phyloP scores from a whole-genome alignment of 2,329 filamentous ascomycete species.

The Canariomyces notabilis region DNA sequence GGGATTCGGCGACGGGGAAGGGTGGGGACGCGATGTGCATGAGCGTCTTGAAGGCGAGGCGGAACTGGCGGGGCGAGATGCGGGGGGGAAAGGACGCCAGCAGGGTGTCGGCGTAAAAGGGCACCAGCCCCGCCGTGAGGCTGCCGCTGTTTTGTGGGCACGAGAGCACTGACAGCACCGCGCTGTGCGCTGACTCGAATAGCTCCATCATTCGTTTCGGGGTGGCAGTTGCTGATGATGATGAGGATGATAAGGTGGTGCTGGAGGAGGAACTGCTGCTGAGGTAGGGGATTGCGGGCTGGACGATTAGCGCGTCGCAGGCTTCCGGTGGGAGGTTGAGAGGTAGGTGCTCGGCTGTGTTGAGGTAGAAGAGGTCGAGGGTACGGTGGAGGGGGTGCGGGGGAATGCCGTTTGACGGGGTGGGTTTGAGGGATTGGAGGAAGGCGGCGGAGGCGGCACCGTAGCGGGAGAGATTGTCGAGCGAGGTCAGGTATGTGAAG shows the following conservation, averaged over 20 bases:
- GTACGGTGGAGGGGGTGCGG: slow-evolving; percentile 62
- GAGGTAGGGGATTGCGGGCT: slow-evolving; percentile 71
- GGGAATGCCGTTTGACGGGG: slow-evolving; percentile 54
- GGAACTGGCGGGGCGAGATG: slow-evolving; percentile 79
- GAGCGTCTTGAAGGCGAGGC: slow-evolving; percentile 80
- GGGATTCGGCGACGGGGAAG: slow-evolving; percentile 64
- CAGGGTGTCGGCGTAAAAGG: slow-evolving; percentile 78
- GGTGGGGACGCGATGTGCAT: slow-evolving; percentile 78
- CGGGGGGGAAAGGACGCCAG: slow-evolving; percentile 74
- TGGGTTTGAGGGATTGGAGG: slow-evolving; percentile 53
- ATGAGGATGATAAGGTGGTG: slow-evolving; percentile 32
- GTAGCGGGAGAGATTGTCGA: slow-evolving; percentile 75
- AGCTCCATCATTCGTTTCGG: slow-evolving; percentile 52
- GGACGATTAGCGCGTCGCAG: slow-evolving; percentile 68
- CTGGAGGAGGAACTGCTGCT: slow-evolving; percentile 36
- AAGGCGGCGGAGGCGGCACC: slow-evolving; percentile 61
- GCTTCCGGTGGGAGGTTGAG: slow-evolving; percentile 59
- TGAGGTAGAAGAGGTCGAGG: slow-evolving; percentile 84
- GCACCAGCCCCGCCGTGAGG: slow-evolving; percentile 65
- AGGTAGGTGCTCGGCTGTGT: slow-evolving; percentile 78
- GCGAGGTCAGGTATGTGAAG: slow-evolving; percentile 75
- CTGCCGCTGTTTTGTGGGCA: slow-evolving; percentile 72
- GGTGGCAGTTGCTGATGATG: too few relatives aligned
- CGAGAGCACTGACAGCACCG: slow-evolving; percentile 73
- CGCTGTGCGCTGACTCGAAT: slow-evolving; percentile 85